Percentiles rank a stretch among this genome's conserved stretches.
Evolutionary conservation across 179 eudicot species (phyloP).

Genomic region (Beta corolliflora): DNA sequence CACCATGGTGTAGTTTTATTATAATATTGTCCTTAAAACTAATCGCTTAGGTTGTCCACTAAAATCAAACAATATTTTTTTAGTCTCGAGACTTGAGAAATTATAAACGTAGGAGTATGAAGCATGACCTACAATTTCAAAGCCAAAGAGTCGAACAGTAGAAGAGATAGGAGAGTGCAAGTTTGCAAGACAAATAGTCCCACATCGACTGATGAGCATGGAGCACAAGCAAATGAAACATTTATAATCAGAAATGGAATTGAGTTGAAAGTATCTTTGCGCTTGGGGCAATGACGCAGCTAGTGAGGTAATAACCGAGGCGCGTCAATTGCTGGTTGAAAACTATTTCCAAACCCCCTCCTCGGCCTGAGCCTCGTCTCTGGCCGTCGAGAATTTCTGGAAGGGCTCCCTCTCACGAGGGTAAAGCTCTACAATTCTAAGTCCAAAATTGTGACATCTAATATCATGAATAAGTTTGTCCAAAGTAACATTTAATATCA

Average conservation of each 20-base stretch:
- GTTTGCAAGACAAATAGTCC: not conserved
- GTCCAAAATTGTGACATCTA: not conserved
- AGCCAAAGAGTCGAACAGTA: too few relatives aligned
- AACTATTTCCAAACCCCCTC: conserved; percentile 44
- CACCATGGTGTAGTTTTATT: too few relatives aligned
- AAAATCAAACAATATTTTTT: too few relatives aligned
- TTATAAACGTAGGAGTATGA: too few relatives aligned
- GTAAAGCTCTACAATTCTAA: conserved; percentile 25
- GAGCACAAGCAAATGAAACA: too few relatives aligned
- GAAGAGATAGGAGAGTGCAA: not conserved
- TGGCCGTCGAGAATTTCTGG: conserved; percentile 39
- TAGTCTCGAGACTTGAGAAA: too few relatives aligned
- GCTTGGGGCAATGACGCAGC: conserved; percentile 46
- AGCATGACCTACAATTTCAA: too few relatives aligned
- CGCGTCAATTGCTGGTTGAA: conserved; percentile 43
- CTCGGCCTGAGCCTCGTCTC: conserved; percentile 32
- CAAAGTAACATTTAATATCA: too few relatives aligned
- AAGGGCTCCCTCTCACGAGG: conserved; percentile 33
- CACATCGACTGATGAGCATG: conserved; percentile 6
- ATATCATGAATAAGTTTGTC: not conserved
- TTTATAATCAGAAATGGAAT: not conserved
- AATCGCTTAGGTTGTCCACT: too few relatives aligned
- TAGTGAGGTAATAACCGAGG: conserved; percentile 42
- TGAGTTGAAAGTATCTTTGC: conserved; percentile 2
- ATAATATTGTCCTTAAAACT: too few relatives aligned